A percentile compares a stretch with the other conserved stretches of the same genome.
These are phyloP conservation scores for Geosmithia morbida DNA, from an alignment of 2,329 filamentous ascomycete species.

Conservation along the genomic window DNA sequence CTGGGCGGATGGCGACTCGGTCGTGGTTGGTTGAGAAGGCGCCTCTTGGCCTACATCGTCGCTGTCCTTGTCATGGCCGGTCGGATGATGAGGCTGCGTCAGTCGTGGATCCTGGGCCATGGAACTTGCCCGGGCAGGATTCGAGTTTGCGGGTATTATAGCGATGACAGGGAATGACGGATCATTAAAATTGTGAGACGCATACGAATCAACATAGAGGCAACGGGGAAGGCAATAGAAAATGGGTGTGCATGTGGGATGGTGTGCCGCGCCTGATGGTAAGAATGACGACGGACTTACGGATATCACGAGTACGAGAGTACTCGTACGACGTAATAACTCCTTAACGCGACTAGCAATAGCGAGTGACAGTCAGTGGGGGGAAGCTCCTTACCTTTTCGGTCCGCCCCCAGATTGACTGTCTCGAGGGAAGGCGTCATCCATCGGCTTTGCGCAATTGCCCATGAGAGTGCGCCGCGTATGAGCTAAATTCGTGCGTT, in stretches of 20 bases:
- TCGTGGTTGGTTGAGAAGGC: neutral
- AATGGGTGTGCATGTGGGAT: neutral
- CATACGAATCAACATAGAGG: neutral
- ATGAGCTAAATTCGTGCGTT: no score
- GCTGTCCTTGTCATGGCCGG: neutral
- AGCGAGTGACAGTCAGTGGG: neutral
- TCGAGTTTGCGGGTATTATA: neutral
- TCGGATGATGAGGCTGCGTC: neutral
- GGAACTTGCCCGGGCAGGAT: neutral
- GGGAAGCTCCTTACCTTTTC: neutral
- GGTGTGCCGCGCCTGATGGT: no score
- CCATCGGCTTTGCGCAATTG: no score
- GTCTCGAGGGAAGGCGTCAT: neutral
- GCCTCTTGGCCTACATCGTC: neutral
- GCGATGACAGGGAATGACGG: neutral
- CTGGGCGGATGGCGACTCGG: neutral
- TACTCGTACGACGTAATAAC: no score
- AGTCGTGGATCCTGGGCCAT: neutral
- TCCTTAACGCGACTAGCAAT: neutral
- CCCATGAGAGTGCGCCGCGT: no score
- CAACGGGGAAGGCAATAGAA: neutral
- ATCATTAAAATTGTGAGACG: neutral
- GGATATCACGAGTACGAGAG: no score
- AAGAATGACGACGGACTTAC: neutral
- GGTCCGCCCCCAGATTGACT: neutral